Evolutionary conservation across 2,329 filamentous ascomycete genomes (phyloP), one percentile per base, ranked within the genome.

Genomic region (Fusarium udum): DNA sequence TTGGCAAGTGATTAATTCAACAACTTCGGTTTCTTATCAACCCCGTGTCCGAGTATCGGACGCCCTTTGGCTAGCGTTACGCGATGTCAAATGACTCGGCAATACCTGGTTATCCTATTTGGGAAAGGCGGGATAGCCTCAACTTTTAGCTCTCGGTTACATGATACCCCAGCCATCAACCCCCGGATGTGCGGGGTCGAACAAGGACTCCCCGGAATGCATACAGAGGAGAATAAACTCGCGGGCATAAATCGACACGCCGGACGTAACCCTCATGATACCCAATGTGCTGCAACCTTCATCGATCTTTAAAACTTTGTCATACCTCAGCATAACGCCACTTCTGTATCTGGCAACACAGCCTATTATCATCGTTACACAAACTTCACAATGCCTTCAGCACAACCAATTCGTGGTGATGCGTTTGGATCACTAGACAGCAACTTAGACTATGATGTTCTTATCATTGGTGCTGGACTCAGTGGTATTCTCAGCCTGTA

Each of bases 401-500:
- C 65, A 6, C 28, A 70, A 10, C 62, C 46, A 31, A 24, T 55
- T n/a, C 71, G 56, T 4, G 39, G 36, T 15, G 61, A 70, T 61
- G 36, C 70, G 5, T 71, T 70, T 28, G 67, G 59, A 16, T 22
- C 61, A 24, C 24, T 34, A 26, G 40, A n/a, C 37, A 59, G 28
- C 26, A 32, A 60, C 15, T 53, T 76, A 5, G 74, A 75, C 28
- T 76, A 76, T 24, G 74, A 76, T 58, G 69, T 76, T 3, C 56
- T 76, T 16, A 75, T 76, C 22, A 22, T 76, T 10, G 74, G 74
- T 14, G 74, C 72, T 36, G 74, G 74, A 4, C 76, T 85, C 6
- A 82, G 80, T 46, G 84, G 84, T 9, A 83, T 86, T 52, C 83
- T 82, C 31, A 79, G 80, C 3, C 73, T 85, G 13, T 80, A 85